Percentiles rank a stretch among this genome's conserved stretches.
These are phyloP conservation scores for Sclerotinia sclerotiorum DNA, from an alignment of 2,329 filamentous ascomycete genomes.

Conservation along the genomic window DNA sequence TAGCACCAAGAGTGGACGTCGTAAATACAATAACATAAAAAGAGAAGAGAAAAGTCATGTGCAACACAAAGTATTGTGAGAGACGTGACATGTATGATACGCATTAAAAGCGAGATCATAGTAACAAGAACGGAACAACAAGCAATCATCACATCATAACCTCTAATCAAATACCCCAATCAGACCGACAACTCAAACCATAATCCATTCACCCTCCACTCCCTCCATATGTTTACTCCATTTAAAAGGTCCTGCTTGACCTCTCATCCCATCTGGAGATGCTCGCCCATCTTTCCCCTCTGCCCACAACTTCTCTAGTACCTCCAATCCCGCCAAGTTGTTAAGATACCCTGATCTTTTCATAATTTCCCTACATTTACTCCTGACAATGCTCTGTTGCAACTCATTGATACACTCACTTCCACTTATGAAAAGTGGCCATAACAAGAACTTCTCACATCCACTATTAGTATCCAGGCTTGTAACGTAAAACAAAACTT, in stretches of 20 bases:
- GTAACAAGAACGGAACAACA: neutral
- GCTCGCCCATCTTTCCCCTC: slow-evolving; percentile 29
- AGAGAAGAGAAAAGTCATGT: neutral
- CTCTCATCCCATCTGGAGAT: slow-evolving; percentile 7
- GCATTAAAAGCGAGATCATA: neutral
- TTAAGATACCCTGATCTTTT: slow-evolving; percentile 90
- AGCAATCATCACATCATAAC: neutral
- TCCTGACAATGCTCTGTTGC: slow-evolving; percentile 75
- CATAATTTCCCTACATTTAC: slow-evolving; percentile 83
- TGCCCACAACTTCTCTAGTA: slow-evolving; percentile 81
- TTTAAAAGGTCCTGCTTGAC: slow-evolving; percentile 33
- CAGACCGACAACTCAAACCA: slow-evolving; percentile 51
- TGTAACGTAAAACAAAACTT: slow-evolving; percentile 80
- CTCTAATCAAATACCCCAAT: neutral
- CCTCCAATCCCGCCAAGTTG: slow-evolving; percentile 80
- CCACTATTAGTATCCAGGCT: slow-evolving; percentile 70
- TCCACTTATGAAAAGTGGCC: slow-evolving; percentile 88
- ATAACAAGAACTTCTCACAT: slow-evolving; percentile 85
- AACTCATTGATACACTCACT: slow-evolving; percentile 82
- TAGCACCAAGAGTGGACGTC: neutral
- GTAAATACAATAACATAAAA: neutral
- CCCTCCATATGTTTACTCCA: slow-evolving; percentile 39
- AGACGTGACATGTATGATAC: neutral
- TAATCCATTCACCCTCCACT: slow-evolving; percentile 64
- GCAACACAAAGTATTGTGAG: neutral